Conservation (phyloP, 306 rosid genomes). For the Herpetospermum pedunculosum region DNA sequence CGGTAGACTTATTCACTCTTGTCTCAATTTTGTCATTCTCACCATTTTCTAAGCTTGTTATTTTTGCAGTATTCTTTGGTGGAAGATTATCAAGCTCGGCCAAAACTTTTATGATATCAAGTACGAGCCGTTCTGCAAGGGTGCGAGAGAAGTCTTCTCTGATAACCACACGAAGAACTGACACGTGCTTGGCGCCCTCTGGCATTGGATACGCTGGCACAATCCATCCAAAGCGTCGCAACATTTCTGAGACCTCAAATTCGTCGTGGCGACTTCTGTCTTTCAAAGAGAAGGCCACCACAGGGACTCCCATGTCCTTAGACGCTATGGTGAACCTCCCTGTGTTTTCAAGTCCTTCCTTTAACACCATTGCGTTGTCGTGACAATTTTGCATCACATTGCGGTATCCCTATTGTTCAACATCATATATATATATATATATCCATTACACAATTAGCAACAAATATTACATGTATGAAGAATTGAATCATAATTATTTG, state of each 20-base stretch:
- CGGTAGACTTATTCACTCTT: background rate
- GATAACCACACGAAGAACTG: slow-evolving; percentile 6
- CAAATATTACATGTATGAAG: no score
- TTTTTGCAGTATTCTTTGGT: background rate
- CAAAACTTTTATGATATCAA: slow-evolving; percentile 1
- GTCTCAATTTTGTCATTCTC: background rate
- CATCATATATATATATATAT: no score
- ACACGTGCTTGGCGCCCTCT: background rate
- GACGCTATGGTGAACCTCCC: slow-evolving; percentile 7
- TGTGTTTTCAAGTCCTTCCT: slow-evolving; percentile 3
- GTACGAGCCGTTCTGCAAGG: background rate
- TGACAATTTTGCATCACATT: slow-evolving; percentile 15
- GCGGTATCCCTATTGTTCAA: background rate
- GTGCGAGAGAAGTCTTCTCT: slow-evolving; percentile 13
- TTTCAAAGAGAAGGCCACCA: slow-evolving; percentile 12
- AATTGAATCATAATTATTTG: no score
- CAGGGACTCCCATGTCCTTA: slow-evolving; percentile 9
- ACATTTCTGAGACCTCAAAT: background rate
- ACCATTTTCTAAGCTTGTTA: background rate
- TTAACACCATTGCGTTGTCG: slow-evolving; percentile 1
- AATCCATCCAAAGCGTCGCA: slow-evolving; percentile 11
- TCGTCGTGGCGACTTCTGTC: slow-evolving; percentile 9
- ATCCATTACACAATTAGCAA: no score
- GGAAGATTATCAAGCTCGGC: slow-evolving; percentile 9
- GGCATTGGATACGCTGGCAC: slow-evolving; percentile 16